A percentile compares a stretch with the other conserved stretches of the same genome.
Evolutionary conservation across 495 filamentous ascomycete genomes (phyloP).

Genomic region (Neurospora sublineolata): DNA sequence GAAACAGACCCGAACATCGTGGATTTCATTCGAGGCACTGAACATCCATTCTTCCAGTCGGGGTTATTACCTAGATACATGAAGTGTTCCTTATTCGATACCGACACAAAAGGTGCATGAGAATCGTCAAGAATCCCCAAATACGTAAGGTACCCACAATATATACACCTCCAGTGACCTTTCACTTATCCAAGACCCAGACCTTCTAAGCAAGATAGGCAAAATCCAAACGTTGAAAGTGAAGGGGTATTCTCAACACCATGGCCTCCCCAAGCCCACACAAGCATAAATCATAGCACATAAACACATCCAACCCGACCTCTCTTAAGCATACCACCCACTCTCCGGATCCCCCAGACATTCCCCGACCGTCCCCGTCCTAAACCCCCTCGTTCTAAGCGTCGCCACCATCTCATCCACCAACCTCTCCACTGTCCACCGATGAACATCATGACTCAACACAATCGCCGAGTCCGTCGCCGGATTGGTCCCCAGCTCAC

Average conservation of each 20-base stretch:
- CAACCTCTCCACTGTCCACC: constrained; percentile 22
- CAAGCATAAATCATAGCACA: background rate
- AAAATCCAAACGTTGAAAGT: background rate
- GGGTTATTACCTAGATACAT: no score
- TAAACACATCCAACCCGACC: background rate
- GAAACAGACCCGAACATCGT: background rate
- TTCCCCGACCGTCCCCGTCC: constrained; percentile 45
- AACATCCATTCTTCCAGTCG: background rate
- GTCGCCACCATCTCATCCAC: constrained; percentile 21
- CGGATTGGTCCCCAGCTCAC: constrained; percentile 10
- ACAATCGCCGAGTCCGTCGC: constrained; percentile 16
- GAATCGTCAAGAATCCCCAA: background rate
- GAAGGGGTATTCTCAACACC: background rate
- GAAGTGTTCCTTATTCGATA: background rate
- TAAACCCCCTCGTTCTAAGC: constrained; percentile 16
- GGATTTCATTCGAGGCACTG: background rate
- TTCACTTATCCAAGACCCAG: background rate
- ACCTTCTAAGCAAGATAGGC: background rate
- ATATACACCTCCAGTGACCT: background rate
- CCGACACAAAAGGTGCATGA: background rate
- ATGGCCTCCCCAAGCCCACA: background rate
- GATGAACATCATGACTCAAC: constrained; percentile 29
- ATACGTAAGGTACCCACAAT: no score
- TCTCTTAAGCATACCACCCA: constrained; percentile 44
- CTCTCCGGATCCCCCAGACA: constrained; percentile 45